These are phyloP conservation scores for Sarocladium oryzae DNA, from an alignment of 2,329 filamentous ascomycete species.

Conservation along the genomic window DNA sequence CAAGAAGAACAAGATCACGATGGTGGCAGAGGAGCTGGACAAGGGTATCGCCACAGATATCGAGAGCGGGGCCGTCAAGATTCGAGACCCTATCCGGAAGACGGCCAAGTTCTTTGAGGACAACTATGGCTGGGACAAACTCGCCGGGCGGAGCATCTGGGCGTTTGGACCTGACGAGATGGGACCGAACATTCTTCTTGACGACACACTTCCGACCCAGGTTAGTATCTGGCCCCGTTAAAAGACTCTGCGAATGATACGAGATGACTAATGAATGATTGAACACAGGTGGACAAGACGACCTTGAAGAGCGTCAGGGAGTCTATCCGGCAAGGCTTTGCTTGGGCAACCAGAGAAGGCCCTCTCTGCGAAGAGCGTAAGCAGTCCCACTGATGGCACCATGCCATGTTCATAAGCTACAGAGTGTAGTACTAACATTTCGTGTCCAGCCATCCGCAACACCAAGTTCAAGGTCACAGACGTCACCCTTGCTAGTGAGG, in stretches of 20 bases:
- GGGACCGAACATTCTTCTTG: conserved; percentile 91
- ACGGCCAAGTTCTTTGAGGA: conserved; percentile 97
- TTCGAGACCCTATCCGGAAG: conserved; percentile 86
- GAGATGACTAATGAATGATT: too few species aligned
- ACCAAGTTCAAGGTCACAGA: conserved; percentile 97
- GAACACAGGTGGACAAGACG: conserved; percentile 82
- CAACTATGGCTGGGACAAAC: conserved; percentile 92
- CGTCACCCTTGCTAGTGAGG: conserved; percentile 75
- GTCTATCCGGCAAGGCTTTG: conserved; percentile 91
- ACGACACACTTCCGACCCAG: conserved; percentile 90
- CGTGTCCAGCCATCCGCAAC: conserved; percentile 74
- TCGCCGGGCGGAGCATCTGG: conserved; percentile 94
- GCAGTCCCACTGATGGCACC: conserved; percentile 28
- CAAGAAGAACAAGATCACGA: conserved; percentile 99
- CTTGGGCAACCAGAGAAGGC: conserved; percentile 92
- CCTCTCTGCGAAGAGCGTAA: conserved; percentile 95
- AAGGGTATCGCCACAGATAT: conserved; percentile 94
- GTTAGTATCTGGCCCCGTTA: conserved; percentile 27
- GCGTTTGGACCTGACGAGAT: conserved; percentile 95
- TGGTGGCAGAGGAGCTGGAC: conserved; percentile 94
- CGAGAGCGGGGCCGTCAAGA: conserved; percentile 81
- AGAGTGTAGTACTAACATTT: conserved; percentile 8
- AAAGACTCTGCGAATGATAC: too few species aligned
- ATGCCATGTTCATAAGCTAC: conserved; percentile 6
- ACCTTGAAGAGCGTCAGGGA: conserved; percentile 81